These are phyloP conservation scores for Penicillium sp. DNA, from an alignment of 2,329 filamentous ascomycete species.

Conservation along the genomic window DNA sequence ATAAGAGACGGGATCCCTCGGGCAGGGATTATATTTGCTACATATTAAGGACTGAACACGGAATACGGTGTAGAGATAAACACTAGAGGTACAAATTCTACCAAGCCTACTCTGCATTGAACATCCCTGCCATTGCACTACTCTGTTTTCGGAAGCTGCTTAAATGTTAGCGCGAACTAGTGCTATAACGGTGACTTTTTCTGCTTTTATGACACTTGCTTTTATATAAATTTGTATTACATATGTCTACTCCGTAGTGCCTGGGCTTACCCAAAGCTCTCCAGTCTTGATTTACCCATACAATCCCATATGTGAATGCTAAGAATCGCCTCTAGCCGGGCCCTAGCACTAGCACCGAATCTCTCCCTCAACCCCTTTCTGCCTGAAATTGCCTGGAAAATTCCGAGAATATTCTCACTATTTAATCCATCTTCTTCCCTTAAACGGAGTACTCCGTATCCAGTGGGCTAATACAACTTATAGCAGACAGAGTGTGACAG, in stretches of 20 bases:
- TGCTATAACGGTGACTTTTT: background rate
- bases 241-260: no score
- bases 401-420: background rate
- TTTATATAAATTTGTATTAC: no score
- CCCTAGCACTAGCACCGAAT: background rate
- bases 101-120: background rate
- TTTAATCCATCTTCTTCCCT: background rate
- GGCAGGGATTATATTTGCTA: background rate
- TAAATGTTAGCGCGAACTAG: background rate
- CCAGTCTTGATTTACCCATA: background rate
- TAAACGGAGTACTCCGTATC: background rate
- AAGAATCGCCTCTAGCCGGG: background rate
- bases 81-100: background rate
- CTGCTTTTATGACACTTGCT: background rate
- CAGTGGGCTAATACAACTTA: background rate
- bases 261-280: background rate
- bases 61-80: background rate
- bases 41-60: background rate
- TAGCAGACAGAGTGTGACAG: background rate
- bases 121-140: background rate
- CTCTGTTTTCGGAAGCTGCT: constrained; percentile 1
- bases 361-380: background rate
- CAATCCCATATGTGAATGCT: no score
- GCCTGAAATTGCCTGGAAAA: background rate
- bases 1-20: background rate